Base-by-base conservation (phyloP, 768 basidiomycete species). In the Hysterangium stoloniferum region DNA sequence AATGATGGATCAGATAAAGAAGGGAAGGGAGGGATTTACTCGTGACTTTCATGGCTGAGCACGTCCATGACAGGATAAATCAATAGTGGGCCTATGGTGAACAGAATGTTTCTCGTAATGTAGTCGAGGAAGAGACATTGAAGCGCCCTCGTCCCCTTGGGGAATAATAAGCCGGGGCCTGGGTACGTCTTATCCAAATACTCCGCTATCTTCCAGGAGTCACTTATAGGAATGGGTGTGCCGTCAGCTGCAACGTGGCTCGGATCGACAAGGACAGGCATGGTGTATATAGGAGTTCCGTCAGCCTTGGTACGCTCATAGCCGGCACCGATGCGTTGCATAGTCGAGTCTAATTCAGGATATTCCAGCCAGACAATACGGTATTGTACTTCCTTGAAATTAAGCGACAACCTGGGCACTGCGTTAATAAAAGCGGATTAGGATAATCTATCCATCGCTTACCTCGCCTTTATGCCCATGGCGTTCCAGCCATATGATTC, bases 101-200 rank as follows among this genome's bases (percentile, higher is more conserved):
- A n/a, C n/a, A n/a, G n/a, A n/a, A n/a, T n/a, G n/a, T n/a, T n/a
- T n/a, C n/a, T 57, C 38, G 38, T 60, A n/a, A n/a, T n/a, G 59
- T 28, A 54, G 12, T 58, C 46, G 0, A 55, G 41, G 57, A 74
- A 74, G 1, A 70, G 71, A 1, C 61, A 61, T 41, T 75, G 64
- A 6, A 78, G 59, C 1, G 67, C 69, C 25, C 61, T 58, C 0
- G 65, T 67, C 15, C 68, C 70, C 4, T 48, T 19, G 0, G 69
- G 71, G 54, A 77, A 58, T 19, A 77, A 56, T 6, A 40, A 55
- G 2, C 70, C 71, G 0, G 70, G 66, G 42, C 66, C 60, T 0
- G 78, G 74, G 56, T 78, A 80, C 1, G 66, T 64, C 1, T 62
- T 59, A 48, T 79, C 78, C 49, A 79, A 65, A 59, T 80, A 78